Evolutionary conservation across 495 filamentous ascomycete species (phyloP).

Genomic region (Daldinia grandis): DNA sequence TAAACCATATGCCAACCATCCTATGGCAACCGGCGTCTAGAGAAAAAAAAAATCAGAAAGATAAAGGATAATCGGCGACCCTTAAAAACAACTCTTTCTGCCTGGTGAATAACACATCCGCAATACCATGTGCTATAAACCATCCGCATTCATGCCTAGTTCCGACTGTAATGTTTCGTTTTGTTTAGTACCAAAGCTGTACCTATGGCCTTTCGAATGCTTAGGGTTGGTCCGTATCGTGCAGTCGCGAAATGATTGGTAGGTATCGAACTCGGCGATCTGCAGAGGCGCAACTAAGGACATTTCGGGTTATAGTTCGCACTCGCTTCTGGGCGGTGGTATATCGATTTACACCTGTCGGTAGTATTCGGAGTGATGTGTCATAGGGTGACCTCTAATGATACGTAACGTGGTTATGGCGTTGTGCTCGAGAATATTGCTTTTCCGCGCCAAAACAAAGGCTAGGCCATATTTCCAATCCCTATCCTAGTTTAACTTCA

Average conservation of each 20-base stretch:
- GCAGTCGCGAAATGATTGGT: not conserved
- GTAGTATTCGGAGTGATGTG: not conserved
- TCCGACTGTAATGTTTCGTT: slow-evolving; percentile 3
- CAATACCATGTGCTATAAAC: not conserved
- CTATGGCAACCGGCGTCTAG: not conserved
- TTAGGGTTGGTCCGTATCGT: not conserved
- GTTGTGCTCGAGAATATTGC: not conserved
- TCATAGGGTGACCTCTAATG: not conserved
- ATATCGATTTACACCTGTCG: not conserved
- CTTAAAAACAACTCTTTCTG: not conserved
- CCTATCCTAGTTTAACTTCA: not conserved
- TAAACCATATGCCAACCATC: not conserved
- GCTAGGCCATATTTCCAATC: not conserved
- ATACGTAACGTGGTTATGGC: not conserved
- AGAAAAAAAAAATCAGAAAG: not conserved
- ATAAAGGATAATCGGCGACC: not conserved
- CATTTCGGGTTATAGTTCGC: not conserved
- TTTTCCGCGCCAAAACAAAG: slow-evolving; percentile 2
- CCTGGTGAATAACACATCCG: not conserved
- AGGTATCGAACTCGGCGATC: not conserved
- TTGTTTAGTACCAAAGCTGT: not conserved
- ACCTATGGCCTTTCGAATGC: not conserved
- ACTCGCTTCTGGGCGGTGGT: not conserved
- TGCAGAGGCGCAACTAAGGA: not conserved
- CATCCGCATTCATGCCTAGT: not conserved